Conservation (phyloP, 2,329 filamentous ascomycete species). For the Mycosphaerella arachidis region DNA sequence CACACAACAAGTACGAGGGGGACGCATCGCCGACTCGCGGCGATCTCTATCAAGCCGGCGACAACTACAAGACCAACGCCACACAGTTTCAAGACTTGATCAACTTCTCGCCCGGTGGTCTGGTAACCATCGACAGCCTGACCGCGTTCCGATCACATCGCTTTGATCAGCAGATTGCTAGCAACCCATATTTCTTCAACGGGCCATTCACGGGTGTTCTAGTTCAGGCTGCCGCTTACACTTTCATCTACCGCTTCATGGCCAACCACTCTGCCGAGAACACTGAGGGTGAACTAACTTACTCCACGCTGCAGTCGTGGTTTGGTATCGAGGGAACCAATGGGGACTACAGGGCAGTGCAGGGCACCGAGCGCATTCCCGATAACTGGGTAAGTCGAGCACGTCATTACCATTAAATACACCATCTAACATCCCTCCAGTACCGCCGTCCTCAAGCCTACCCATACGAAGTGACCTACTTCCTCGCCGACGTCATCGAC, state of each 20-base stretch:
- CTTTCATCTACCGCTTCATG: slow-evolving; percentile 25
- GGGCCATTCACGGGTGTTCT: slow-evolving; percentile 23
- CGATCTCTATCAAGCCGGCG: slow-evolving; percentile 30
- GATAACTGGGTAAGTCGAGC: slow-evolving; percentile 20
- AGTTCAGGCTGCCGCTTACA: slow-evolving; percentile 23
- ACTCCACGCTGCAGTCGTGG: slow-evolving; percentile 21
- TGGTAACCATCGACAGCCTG: slow-evolving; percentile 13
- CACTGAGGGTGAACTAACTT: slow-evolving; percentile 22
- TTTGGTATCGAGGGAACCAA: slow-evolving; percentile 23
- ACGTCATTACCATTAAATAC: background rate
- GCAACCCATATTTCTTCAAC: slow-evolving; percentile 32
- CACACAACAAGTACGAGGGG: slow-evolving; percentile 35
- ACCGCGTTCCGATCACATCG: slow-evolving; percentile 19
- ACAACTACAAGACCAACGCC: slow-evolving; percentile 25
- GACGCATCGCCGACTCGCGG: slow-evolving; percentile 33
- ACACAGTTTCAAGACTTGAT: slow-evolving; percentile 30
- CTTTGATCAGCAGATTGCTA: slow-evolving; percentile 23
- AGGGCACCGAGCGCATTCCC: slow-evolving; percentile 26
- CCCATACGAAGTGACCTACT: slow-evolving; percentile 32
- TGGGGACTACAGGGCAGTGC: slow-evolving; percentile 18
- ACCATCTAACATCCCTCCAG: background rate
- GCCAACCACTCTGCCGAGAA: slow-evolving; percentile 22
- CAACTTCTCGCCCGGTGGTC: slow-evolving; percentile 20
- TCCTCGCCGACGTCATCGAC: slow-evolving; percentile 22
- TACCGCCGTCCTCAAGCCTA: slow-evolving; percentile 28